These are phyloP conservation scores for Vitellaria paradoxa DNA, from an alignment of 179 eudicot genomes.

Conservation along the genomic window DNA sequence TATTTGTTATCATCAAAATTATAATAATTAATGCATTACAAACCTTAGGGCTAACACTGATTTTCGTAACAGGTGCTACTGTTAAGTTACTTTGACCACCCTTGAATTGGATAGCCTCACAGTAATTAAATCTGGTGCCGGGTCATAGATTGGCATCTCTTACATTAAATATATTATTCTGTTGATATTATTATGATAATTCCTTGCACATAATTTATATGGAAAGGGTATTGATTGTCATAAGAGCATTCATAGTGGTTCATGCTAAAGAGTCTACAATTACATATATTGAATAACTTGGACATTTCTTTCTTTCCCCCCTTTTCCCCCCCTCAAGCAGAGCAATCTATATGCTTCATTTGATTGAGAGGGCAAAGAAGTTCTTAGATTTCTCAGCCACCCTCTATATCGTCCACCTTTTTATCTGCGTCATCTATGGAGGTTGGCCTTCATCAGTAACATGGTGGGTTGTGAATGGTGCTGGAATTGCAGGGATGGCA, in stretches of 20 bases:
- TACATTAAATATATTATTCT: background rate
- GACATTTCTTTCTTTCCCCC: conserved; percentile 13
- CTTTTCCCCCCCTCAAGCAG: conserved; percentile 29
- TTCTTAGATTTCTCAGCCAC: conserved; percentile 96
- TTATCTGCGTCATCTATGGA: conserved; percentile 77
- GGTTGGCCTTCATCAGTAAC: conserved; percentile 97
- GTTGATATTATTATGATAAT: background rate
- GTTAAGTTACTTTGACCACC: no score
- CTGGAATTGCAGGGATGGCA: conserved; percentile 87
- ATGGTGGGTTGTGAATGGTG: conserved; percentile 86
- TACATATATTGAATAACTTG: conserved; percentile 10
- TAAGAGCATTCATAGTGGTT: background rate
- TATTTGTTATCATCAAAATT: no score
- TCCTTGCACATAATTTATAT: background rate
- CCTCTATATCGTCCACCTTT: conserved; percentile 72
- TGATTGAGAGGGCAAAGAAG: conserved; percentile 96
- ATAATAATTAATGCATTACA: no score
- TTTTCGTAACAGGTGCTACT: no score
- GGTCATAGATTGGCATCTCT: background rate
- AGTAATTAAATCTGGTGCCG: background rate
- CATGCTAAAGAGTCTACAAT: background rate
- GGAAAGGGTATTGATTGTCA: background rate
- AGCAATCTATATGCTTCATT: conserved; percentile 46
- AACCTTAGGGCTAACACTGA: no score
- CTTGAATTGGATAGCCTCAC: background rate